Evolutionary conservation across 2,329 filamentous ascomycete species (phyloP), one percentile per base, ranked within the genome.

Genomic region (Neurospora sp.): DNA sequence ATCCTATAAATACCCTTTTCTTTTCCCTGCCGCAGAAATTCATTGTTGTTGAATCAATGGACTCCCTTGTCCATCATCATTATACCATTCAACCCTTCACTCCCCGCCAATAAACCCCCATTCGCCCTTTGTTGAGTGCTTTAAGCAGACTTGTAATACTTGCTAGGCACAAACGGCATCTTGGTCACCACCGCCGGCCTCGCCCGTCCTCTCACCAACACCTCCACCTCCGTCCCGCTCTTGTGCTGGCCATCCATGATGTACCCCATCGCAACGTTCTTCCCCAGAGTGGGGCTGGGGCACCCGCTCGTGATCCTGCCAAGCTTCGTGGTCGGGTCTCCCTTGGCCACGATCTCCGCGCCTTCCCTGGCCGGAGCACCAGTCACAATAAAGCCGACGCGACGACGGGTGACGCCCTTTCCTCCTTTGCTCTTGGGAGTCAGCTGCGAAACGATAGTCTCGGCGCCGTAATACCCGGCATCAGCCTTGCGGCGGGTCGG

Each of bases 231-330:
- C 0, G 93, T 97, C 11, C 93, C 93, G 39, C 87, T 85, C 85
- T 96, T 96, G 80, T 97, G 92, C 78, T 90, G 82, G 0, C 92
- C 92, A 73, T 92, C 89, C 80, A 89, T 88, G 77, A 97, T 85
- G 78, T 97, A 97, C 0, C 90, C 96, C 96, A 99, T 99, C 70
- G 95, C 93, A 72, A 99, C 95, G 80, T 98, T 97, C 83, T 91
- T 91, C 73, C 90, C 89, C 66, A 97, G 82, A 0, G 91, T 92
- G 2, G 96, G 96, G 77, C 91, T 94, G 0, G 96, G 96, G 74
- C 93, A 92, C 17, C 96, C 96, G 75, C 92, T 97, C 5, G 96
- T 99, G 72, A 99, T 85, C 41, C 84, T 86, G 15, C 96, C 96
- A 69, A 98, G 85, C 75, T 87, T 87, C 74, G 90, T 81, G 39